These are phyloP conservation scores for Grosmannia clavigera DNA, from an alignment of 2,329 filamentous ascomycete species.

Conservation along the genomic window DNA sequence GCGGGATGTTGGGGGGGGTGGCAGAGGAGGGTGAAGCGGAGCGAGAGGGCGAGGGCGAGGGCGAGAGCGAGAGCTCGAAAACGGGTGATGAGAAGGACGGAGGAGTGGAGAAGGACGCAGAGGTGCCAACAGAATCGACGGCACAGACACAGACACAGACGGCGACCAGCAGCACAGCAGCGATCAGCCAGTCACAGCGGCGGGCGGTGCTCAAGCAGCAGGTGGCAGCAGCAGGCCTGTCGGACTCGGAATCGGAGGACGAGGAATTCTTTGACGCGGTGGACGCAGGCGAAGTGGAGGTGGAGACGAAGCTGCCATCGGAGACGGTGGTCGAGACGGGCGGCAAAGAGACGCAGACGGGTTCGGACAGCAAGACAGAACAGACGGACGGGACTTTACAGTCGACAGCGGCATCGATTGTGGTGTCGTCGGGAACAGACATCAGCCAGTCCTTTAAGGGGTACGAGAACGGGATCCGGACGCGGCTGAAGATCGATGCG, in stretches of 20 bases:
- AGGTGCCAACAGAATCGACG: background rate
- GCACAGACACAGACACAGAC: background rate
- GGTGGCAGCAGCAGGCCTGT: conserved; percentile 51
- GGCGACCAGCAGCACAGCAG: too few species aligned
- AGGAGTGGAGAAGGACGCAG: too few species aligned
- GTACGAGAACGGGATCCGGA: conserved; percentile 79
- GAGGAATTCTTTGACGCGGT: conserved; percentile 97
- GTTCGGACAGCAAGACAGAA: background rate
- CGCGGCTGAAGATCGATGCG: conserved; percentile 73
- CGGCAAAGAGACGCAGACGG: conserved; percentile 25
- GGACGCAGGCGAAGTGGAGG: conserved; percentile 81
- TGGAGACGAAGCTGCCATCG: conserved; percentile 49
- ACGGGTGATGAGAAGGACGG: too few species aligned
- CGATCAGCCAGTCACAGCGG: conserved; percentile 32
- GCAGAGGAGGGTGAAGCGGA: conserved; percentile 15
- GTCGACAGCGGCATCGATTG: conserved; percentile 18
- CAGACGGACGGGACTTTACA: too few species aligned
- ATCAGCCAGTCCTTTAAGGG: conserved; percentile 72
- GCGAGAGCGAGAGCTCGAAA: too few species aligned
- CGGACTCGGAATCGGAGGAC: conserved; percentile 68
- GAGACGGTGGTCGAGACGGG: conserved; percentile 16
- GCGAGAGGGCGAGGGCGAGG: conserved; percentile 6
- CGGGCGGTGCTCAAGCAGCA: conserved; percentile 53
- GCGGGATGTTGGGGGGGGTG: conserved; percentile 20
- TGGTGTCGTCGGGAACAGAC: conserved; percentile 39